phyloP scores from a whole-genome alignment of 2,329 filamentous ascomycete species.

The Xylaria arbuscula region DNA sequence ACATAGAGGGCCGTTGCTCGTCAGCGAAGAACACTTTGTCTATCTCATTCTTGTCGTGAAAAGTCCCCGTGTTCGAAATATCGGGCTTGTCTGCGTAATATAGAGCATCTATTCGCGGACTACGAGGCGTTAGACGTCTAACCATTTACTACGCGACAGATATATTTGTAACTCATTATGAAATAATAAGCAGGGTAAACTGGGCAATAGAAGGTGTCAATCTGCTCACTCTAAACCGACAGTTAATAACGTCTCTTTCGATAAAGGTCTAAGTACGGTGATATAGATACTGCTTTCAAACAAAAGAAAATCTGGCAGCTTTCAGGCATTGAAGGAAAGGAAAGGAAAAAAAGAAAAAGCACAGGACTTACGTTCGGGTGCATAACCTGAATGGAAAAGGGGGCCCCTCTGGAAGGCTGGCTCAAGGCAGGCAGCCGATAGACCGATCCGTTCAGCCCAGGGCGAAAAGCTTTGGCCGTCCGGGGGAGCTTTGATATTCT shows the following conservation, averaged over 20 bases:
- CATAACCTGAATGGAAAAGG: conserved; percentile 1
- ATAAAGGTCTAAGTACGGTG: too few relatives aligned
- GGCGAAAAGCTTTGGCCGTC: conserved; percentile 7
- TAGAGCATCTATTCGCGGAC: conserved; percentile 14
- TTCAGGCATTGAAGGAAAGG: too few relatives aligned
- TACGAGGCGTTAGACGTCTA: not conserved
- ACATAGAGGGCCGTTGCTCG: not conserved
- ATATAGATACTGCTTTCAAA: not conserved
- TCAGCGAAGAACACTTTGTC: conserved; percentile 6
- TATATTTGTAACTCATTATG: not conserved
- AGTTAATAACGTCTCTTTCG: not conserved
- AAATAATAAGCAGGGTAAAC: not conserved
- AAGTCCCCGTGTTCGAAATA: not conserved
- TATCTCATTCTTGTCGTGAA: not conserved
- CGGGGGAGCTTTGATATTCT: not conserved
- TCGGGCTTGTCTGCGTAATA: conserved; percentile 16
- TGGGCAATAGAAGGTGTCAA: not conserved
- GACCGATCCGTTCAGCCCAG: conserved; percentile 13
- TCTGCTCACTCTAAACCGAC: conserved; percentile 17
- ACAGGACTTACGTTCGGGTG: conserved; percentile 19
- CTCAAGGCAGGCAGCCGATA: not conserved
- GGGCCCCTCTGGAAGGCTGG: conserved; percentile 5
- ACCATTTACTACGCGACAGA: not conserved
- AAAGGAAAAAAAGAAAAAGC: too few relatives aligned
- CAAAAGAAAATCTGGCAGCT: not conserved